These are phyloP conservation scores for Casuarina equisetifolia DNA, from an alignment of 306 rosid species.

Conservation along the genomic window DNA sequence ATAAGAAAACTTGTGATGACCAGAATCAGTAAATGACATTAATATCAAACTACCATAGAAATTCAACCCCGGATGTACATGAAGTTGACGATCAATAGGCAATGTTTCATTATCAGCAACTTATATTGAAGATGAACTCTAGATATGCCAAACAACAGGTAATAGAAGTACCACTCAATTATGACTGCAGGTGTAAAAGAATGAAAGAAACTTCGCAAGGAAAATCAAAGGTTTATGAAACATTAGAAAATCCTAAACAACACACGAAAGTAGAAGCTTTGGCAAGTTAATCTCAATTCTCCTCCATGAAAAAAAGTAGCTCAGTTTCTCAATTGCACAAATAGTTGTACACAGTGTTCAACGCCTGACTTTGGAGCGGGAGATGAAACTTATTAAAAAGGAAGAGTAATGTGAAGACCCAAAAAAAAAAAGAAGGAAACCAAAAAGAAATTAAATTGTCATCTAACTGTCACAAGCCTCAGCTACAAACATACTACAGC, in stretches of 20 bases:
- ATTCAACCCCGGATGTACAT: neutral
- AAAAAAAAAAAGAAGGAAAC: neutral
- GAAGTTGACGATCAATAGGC: neutral
- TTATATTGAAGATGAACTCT: neutral
- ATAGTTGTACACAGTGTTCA: neutral
- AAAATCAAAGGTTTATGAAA: neutral
- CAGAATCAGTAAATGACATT: neutral
- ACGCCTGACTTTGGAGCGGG: neutral
- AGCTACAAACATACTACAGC: neutral
- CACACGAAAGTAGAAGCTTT: neutral
- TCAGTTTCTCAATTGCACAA: neutral
- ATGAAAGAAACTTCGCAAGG: neutral
- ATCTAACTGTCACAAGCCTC: neutral
- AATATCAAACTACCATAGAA: neutral
- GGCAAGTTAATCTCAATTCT: neutral
- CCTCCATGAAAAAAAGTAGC: neutral
- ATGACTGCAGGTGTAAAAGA: neutral
- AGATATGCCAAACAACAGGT: neutral
- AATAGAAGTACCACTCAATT: neutral
- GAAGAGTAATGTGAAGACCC: neutral
- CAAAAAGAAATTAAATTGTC: neutral
- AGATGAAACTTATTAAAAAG: neutral
- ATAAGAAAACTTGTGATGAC: neutral
- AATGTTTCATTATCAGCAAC: neutral
- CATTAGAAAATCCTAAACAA: neutral